Conservation (phyloP, 73 alveolate genomes). For the Paramecium sexaurelia region DNA sequence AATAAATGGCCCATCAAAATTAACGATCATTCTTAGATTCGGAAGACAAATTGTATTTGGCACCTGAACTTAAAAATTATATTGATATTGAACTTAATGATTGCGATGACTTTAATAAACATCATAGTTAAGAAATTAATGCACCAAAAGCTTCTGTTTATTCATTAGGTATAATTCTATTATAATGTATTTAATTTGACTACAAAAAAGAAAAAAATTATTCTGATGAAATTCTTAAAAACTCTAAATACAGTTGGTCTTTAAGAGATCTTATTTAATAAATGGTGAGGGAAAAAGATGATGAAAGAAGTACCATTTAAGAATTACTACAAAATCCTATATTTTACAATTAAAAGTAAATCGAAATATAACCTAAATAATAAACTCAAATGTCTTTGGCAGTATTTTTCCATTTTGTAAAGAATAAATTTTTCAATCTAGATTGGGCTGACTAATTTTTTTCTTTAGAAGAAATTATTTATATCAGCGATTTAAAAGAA, state of each 20-base stretch:
- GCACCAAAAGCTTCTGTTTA: conserved; percentile 38
- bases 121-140: not conserved
- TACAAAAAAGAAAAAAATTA: not conserved
- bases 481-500: conserved; percentile 33
- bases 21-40: not conserved
- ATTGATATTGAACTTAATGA: not conserved
- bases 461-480: conserved; percentile 11
- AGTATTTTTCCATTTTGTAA: not conserved
- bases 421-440: not conserved
- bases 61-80: not conserved
- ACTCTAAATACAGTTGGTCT: conserved; percentile 39
- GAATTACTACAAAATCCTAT: conserved; percentile 42
- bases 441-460: conserved; percentile 62
- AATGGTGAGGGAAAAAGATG: not conserved
- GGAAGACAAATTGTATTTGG: conserved; percentile 5
- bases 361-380: not conserved
- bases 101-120: conserved; percentile 19
- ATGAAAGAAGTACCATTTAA: not conserved
- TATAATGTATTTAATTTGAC: not conserved
- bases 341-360: not conserved
- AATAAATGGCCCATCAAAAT: not conserved
- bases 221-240: not conserved
- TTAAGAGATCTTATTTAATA: conserved; percentile 6
- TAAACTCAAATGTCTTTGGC: not conserved
- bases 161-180: conserved; percentile 22